Percentiles rank a stretch among this genome's conserved stretches.
phyloP scores from a whole-genome alignment of 2,329 filamentous ascomycete genomes.

The Scedosporium minutisporum region DNA sequence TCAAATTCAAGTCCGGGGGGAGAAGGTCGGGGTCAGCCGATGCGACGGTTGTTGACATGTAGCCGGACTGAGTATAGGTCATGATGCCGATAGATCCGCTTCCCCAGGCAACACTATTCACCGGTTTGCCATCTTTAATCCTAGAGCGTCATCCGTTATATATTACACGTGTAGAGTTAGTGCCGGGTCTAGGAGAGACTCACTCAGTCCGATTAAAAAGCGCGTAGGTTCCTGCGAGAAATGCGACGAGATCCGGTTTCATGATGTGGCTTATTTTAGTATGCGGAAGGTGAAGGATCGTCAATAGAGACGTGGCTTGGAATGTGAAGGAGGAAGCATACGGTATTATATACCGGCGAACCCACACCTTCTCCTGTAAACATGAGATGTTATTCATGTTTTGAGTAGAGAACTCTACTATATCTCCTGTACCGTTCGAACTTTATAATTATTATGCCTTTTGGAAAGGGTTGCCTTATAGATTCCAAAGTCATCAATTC shows the following conservation, averaged over 20 bases:
- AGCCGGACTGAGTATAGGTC: slow-evolving; percentile 16
- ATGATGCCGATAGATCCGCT: slow-evolving; percentile 15
- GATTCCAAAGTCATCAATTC: no score
- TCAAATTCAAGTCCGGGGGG: slow-evolving; percentile 11
- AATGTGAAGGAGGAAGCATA: no score
- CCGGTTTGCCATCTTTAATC: neutral
- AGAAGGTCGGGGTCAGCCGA: slow-evolving; percentile 17
- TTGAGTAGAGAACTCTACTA: no score
- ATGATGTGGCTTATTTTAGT: neutral
- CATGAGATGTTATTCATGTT: no score
- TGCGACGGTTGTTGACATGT: slow-evolving; percentile 18
- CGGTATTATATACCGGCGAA: no score
- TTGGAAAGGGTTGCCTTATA: no score
- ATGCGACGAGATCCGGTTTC: neutral
- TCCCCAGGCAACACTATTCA: slow-evolving; percentile 9
- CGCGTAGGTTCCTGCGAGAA: neutral
- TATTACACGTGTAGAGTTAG: neutral
- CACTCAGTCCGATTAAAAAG: neutral
- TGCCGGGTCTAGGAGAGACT: neutral
- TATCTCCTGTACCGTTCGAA: no score
- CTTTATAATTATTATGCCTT: no score
- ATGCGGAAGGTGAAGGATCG: no score
- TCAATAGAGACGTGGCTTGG: no score
- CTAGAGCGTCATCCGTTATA: no score
- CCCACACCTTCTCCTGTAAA: no score